Base-by-base conservation (phyloP, 495 filamentous ascomycete species). In the Aspergillus avenaceus region DNA sequence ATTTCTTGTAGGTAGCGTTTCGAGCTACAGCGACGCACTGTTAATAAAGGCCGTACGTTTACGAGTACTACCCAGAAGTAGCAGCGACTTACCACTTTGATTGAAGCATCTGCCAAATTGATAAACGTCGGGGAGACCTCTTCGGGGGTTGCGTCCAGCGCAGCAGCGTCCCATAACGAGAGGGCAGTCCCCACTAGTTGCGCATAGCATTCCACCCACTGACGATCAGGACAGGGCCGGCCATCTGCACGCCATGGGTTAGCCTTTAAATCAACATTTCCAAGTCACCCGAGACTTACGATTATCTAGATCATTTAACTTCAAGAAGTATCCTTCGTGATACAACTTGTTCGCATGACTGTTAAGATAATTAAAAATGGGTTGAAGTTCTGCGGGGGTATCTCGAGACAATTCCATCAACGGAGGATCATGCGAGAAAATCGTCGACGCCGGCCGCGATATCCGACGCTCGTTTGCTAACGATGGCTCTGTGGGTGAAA, bases 191-290 rank as follows among this genome's bases (percentile, higher is more conserved):
- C 93, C 13, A 96, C 89, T 14, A 99, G 80, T 62, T 97, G 93
- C 5, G 91, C 93, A 71, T 97, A 99, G 66, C 89, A 97, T 80
- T 99, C 93, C 19, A 84, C 84, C 93, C 93, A 99, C 49, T 83
- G 86, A 53, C 95, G 84, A 68, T 97, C 93, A 9, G 76, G 65
- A 60, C 87, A 90, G 5, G 88, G 86, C 42, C 88, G 86, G 24
- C 93, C 93, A 66, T 91, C 91, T 97, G 62, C 9, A 34, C 12
- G 14, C 50, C n/a, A 36, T n/a, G 25, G 2, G 38, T 54, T 54
- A 62, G 49, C 43, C 41, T 19, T 26, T 9, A 14, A n/a, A 26
- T 27, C 29, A 22, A 31, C 24, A 18, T 19, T 32, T 28, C 9
- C n/a, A 9, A 9, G n/a, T 11, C 8, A 13, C 18, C 19, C 42